Percentiles rank a stretch among this genome's conserved stretches.
Evolutionary conservation across 2,329 filamentous ascomycete species (phyloP).

Genomic region (Diaporthe citrichinensis): DNA sequence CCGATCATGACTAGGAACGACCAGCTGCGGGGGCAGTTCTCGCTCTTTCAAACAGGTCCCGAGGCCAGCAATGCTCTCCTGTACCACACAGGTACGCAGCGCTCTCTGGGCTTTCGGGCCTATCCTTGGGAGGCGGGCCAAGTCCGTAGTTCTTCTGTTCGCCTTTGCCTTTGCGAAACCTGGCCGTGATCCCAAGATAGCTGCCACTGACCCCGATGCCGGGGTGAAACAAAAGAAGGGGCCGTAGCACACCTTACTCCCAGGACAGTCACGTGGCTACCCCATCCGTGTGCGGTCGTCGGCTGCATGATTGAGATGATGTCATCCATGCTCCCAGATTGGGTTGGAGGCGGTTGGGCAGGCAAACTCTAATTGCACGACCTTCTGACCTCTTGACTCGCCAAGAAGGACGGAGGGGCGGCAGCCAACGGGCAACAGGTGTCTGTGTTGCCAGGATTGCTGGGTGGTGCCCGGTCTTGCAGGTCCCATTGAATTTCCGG

Average conservation of each 20-base stretch:
- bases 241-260: not conserved
- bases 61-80: conserved; percentile 9
- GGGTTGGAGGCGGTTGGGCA: conserved; percentile 34
- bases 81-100: not conserved
- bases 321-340: conserved; percentile 30
- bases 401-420: conserved; percentile 17
- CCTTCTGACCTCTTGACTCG: conserved; percentile 27
- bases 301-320: conserved; percentile 29
- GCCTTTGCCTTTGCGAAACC: not conserved
- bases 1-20: conserved; percentile 38
- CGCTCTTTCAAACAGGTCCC: conserved; percentile 28
- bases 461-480: not conserved
- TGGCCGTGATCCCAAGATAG: not conserved
- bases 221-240: not conserved
- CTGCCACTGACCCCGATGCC: not conserved
- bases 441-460: not conserved
- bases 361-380: conserved; percentile 39
- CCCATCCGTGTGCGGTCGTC: conserved; percentile 25
- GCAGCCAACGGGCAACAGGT: not conserved
- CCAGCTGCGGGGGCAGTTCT: conserved; percentile 11
- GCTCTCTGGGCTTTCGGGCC: not conserved
- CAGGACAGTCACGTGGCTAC: conserved; percentile 29
- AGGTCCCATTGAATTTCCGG: not conserved
- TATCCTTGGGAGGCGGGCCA: not conserved
- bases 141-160: not conserved